Base-by-base conservation (phyloP, 495 filamentous ascomycete species). In the Patellaria atrata region DNA sequence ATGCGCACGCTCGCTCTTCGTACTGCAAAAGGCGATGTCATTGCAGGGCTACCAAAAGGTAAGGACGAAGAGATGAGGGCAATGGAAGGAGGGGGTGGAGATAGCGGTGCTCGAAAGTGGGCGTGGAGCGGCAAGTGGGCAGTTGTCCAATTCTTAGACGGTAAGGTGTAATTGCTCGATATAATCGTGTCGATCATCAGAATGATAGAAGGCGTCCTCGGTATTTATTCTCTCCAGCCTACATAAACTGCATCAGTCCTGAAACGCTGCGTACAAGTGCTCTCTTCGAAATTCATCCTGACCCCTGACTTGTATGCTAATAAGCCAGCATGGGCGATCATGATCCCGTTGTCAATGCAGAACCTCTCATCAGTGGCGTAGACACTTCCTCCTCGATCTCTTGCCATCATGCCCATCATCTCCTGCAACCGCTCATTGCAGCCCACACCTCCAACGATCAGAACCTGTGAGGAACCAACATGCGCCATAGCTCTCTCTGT, bases 311-410 rank as follows among this genome's bases (percentile, higher is more conserved):
- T 61, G 50, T 77, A 92, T 5, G 83, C 84, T 42, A 93, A 52
- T 47, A 97, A 58, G 17, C 89, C 89, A 7, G 89, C 89, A 61
- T 97, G 89, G 9, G 89, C 89, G 61, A 97, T 97, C 89, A 97
- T 97, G 39, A 97, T 94, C 27, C 89, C 91, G 51, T 97, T 97
- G 60, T 97, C 91, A 43, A 97, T 97, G 51, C 89, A 96, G 58
- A 92, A 96, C 28, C 89, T 71, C 59, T 96, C 85, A 56, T 96
- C 87, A 1, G 87, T 97, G 6, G 86, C 86, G 62, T 78, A 94
- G 13, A 94, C 81, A 54, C 71, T 83, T 0, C 89, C 89, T 12
- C 84, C 81, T 22, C 91, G 65, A 54, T 92, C 84, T 24, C 64
- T 63, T n/a, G 85, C 89, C 89, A 97, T 97, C 6, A 78, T 58